Percentiles rank a stretch among this genome's conserved stretches.
phyloP scores from a whole-genome alignment of 2,329 filamentous ascomycete genomes.

The Penicillium sp. region DNA sequence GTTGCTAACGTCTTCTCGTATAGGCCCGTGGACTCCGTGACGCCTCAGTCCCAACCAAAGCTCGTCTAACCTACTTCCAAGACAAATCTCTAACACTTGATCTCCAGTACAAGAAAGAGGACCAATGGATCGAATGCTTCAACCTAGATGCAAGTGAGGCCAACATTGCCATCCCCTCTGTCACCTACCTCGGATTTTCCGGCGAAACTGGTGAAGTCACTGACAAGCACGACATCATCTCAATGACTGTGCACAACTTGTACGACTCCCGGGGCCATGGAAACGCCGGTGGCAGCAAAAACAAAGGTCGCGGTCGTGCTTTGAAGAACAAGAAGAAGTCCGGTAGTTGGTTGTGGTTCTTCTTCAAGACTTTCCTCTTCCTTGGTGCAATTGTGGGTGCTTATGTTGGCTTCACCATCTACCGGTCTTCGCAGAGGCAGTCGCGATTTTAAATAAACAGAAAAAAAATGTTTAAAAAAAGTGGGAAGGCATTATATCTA shows the following conservation, averaged over 20 bases:
- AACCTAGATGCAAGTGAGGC: slow-evolving; percentile 58
- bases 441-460: slow-evolving; percentile 26
- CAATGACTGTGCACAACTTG: slow-evolving; percentile 79
- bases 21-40: slow-evolving; percentile 81
- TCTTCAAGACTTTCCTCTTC: slow-evolving; percentile 81
- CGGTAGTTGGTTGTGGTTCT: slow-evolving; percentile 64
- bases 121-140: slow-evolving; percentile 88
- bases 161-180: slow-evolving; percentile 72
- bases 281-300: slow-evolving; percentile 17
- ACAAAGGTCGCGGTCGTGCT: slow-evolving; percentile 17
- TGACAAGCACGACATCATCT: slow-evolving; percentile 97
- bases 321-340: slow-evolving; percentile 22
- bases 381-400: slow-evolving; percentile 64
- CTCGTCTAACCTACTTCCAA: slow-evolving; percentile 91
- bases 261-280: slow-evolving; percentile 54
- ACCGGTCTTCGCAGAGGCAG: slow-evolving; percentile 59
- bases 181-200: slow-evolving; percentile 61
- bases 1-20: background rate
- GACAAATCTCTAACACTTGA: slow-evolving; percentile 89
- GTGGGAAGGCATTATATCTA: background rate
- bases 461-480: background rate
- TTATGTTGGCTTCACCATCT: slow-evolving; percentile 84
- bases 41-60: slow-evolving; percentile 73
- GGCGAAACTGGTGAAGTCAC: slow-evolving; percentile 89
- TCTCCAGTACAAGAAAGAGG: slow-evolving; percentile 87